Evolutionary conservation across 495 filamentous ascomycete species (phyloP), one percentile per base, ranked within the genome.

Genomic region (Niebla homalea): DNA sequence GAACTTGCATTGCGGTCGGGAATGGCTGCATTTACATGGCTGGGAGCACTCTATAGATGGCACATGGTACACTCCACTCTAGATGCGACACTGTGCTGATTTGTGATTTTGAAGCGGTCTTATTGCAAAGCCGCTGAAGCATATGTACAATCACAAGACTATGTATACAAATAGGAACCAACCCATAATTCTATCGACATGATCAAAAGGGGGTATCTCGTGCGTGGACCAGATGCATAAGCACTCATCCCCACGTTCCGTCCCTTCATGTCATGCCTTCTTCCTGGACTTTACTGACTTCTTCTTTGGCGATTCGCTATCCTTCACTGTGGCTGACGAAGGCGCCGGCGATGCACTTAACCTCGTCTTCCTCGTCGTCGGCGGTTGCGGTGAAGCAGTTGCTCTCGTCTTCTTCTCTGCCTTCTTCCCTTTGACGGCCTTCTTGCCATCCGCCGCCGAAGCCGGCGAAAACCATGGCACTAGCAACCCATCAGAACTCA

Each of bases 161-260:
- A n/a, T n/a, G n/a, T n/a, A n/a, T n/a, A n/a, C n/a, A n/a, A n/a
- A n/a, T n/a, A n/a, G n/a, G n/a, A n/a, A n/a, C n/a, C n/a, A n/a
- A n/a, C n/a, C n/a, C n/a, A n/a, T n/a, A n/a, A n/a, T n/a, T n/a
- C n/a, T n/a, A n/a, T n/a, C n/a, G n/a, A n/a, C n/a, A n/a, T n/a
- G n/a, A n/a, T n/a, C n/a, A n/a, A n/a, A n/a, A n/a, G n/a, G 18
- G 48, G 48, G 48, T 51, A 51, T 55, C 36, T 43, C n/a, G 11
- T 25, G 15, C 37, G 22, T 25, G n/a, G n/a, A n/a, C n/a, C n/a
- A n/a, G n/a, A n/a, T n/a, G n/a, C n/a, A n/a, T n/a, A n/a, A n/a
- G n/a, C n/a, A n/a, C n/a, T n/a, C n/a, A n/a, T n/a, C n/a, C n/a
- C n/a, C n/a, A n/a, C 18, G 20, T 45, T 25, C 10, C 19, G 23